These are phyloP conservation scores for Metschnikowia lochheadii DNA, from an alignment of 805 yeast species.

Conservation along the genomic window DNA sequence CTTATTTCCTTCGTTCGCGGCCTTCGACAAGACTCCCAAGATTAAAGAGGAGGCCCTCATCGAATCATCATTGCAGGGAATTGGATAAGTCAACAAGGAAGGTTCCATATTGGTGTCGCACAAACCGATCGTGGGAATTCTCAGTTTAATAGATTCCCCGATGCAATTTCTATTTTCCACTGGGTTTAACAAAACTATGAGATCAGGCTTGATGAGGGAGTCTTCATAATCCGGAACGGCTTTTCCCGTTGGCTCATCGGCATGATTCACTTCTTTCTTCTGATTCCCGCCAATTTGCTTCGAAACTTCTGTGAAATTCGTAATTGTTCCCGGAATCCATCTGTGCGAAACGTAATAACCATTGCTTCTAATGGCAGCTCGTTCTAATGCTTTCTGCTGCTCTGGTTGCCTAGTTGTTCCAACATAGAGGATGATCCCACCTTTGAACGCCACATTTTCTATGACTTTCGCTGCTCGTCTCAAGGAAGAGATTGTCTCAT, in stretches of 20 bases:
- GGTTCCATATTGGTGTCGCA: slow-evolving; percentile 95
- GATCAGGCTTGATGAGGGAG: slow-evolving; percentile 76
- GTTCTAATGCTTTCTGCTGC: slow-evolving; percentile 67
- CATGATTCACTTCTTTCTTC: slow-evolving; percentile 64
- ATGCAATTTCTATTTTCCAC: slow-evolving; percentile 77
- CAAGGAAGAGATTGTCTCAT: slow-evolving; percentile 71
- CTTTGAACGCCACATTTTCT: slow-evolving; percentile 74
- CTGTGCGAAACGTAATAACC: slow-evolving; percentile 80
- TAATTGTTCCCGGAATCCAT: slow-evolving; percentile 95
- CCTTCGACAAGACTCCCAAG: slow-evolving; percentile 76
- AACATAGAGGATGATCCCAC: slow-evolving; percentile 80
- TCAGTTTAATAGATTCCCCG: slow-evolving; percentile 71
- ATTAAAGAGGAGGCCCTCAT: slow-evolving; percentile 75
- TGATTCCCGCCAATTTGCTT: slow-evolving; percentile 42
- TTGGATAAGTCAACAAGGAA: slow-evolving; percentile 82
- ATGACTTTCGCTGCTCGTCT: slow-evolving; percentile 83
- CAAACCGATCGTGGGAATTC: slow-evolving; percentile 90
- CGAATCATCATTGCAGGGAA: slow-evolving; percentile 95
- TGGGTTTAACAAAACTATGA: slow-evolving; percentile 83
- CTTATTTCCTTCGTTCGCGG: slow-evolving; percentile 75
- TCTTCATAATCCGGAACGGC: slow-evolving; percentile 44
- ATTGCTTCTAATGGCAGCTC: slow-evolving; percentile 70
- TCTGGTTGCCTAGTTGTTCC: slow-evolving; percentile 72
- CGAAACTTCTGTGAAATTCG: slow-evolving; percentile 73
- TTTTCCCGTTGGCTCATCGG: slow-evolving; percentile 62